A percentile compares a stretch with the other conserved stretches of the same genome.
Conservation (phyloP, 352 stramenopile species). For the Pythium grandisporangium region DNA sequence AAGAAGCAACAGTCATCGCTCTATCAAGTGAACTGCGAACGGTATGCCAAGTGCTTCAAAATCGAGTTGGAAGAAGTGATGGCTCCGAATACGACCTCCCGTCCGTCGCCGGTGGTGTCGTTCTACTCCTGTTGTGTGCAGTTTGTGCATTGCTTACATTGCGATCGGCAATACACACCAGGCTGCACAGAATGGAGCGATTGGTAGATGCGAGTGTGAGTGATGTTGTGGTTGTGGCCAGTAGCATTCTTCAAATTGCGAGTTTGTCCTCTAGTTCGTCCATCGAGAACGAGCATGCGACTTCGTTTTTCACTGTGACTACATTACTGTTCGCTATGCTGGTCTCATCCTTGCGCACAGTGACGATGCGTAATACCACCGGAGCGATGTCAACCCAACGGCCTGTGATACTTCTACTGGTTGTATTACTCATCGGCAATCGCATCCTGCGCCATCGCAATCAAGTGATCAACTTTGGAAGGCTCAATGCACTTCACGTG, state of each 20-base stretch:
- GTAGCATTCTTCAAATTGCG: constrained; percentile 30
- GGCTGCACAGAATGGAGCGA: too few species aligned
- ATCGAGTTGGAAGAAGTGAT: constrained; percentile 43
- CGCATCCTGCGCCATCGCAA: constrained; percentile 68
- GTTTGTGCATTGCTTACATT: too few species aligned
- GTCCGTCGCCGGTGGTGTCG: constrained; percentile 26
- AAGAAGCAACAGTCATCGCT: constrained; percentile 1
- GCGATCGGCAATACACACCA: too few species aligned
- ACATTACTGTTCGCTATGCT: constrained; percentile 28
- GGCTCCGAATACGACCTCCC: constrained; percentile 64
- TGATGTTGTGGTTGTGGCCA: constrained; percentile 1
- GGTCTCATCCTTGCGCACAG: neutral
- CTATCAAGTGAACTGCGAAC: too few species aligned
- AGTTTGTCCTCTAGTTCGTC: constrained; percentile 76
- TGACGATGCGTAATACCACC: constrained; percentile 2
- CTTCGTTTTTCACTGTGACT: constrained; percentile 63
- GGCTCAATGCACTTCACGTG: constrained; percentile 50
- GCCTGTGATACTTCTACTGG: constrained; percentile 10
- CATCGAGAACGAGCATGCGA: constrained; percentile 87
- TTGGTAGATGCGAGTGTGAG: too few species aligned
- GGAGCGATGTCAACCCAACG: neutral
- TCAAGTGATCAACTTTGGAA: constrained; percentile 85
- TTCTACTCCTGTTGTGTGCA: constrained; percentile 22
- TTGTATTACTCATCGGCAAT: constrained; percentile 26
- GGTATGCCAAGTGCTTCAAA: constrained; percentile 38